phyloP scores from a whole-genome alignment of 1,284 basidiomycete genomes.

The Cryptococcus sp. region DNA sequence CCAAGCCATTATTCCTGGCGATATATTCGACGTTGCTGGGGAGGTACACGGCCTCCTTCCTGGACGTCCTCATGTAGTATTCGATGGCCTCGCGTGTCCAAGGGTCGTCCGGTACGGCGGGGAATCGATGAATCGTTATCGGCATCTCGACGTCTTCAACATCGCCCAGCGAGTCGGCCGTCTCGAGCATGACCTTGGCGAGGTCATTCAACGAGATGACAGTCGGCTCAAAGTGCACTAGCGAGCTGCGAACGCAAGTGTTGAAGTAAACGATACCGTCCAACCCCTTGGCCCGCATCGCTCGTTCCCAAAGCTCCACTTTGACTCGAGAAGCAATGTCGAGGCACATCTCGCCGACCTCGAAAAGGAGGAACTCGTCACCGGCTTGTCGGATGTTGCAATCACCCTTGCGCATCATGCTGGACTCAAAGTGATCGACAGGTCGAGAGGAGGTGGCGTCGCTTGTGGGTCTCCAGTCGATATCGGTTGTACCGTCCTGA shows the following conservation, averaged over 20 bases:
- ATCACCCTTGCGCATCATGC: slow-evolving; percentile 22
- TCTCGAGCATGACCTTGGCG: slow-evolving; percentile 42
- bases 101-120: slow-evolving; percentile 59
- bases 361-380: slow-evolving; percentile 57
- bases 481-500: slow-evolving; percentile 20
- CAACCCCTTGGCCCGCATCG: slow-evolving; percentile 41
- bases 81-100: slow-evolving; percentile 56
- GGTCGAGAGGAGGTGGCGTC: too few species aligned
- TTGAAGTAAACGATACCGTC: slow-evolving; percentile 50
- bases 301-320: slow-evolving; percentile 55
- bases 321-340: slow-evolving; percentile 54
- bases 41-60: slow-evolving; percentile 60
- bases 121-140: slow-evolving; percentile 53
- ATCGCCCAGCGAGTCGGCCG: slow-evolving; percentile 18
- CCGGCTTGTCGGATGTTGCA: slow-evolving; percentile 50
- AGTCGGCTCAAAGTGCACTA: slow-evolving; percentile 55
- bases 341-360: slow-evolving; percentile 54
- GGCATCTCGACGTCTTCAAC: slow-evolving; percentile 49
- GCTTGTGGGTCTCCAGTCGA: too few species aligned
- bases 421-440: too few species aligned
- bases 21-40: slow-evolving; percentile 65
- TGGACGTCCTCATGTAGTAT: slow-evolving; percentile 56
- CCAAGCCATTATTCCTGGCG: slow-evolving; percentile 56
- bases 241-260: slow-evolving; percentile 57
- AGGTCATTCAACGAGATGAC: slow-evolving; percentile 48